Evolutionary conservation across 441 rosid genomes (phyloP), one percentile per base, ranked within the genome.

Genomic region (Kokia cookei): DNA sequence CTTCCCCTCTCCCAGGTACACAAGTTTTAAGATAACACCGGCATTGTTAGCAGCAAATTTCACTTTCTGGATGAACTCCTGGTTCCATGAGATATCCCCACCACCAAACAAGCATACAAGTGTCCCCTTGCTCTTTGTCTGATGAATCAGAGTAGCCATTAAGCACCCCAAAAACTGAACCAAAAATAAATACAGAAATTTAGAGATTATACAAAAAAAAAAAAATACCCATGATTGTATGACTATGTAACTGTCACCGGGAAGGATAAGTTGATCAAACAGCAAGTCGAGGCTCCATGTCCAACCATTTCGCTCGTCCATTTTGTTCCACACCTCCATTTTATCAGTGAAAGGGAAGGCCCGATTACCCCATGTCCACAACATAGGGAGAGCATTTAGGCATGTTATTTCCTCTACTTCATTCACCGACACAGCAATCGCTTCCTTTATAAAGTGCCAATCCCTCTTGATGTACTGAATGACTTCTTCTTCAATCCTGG

Each of bases 71-170:
- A 76, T 82, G 79, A 84, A 84, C 40, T 76, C 66, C 54, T 48
- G 61, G 17, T 72, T 82, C 87, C 87, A 84, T 15, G 75, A 78
- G 0, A 80, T 62, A 69, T 82, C 71, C 10, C 81, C 85, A 35
- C 85, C 87, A 29, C 87, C 85, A 19, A 71, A 84, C 24, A 84
- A 77, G 67, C 87, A 84, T 17, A 84, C 70, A 69, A 58, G 64
- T 7, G 35, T 74, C 47, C 22, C 59, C 59, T 54, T 60, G 43
- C 60, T 58, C 6, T 43, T 7, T 40, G 7, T 54, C 85, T 79
- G 73, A 71, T 22, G 26, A 27, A 51, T 43, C 53, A 9, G 15
- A 35, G 17, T 3, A 15, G 1, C 8, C 9, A 9, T 19, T 2
- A 69, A 53, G 10, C 2, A 3, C 12, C 2, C 3, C n/a, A 27